Conservation (phyloP, 805 yeast species). For the Starmerella cellae region DNA sequence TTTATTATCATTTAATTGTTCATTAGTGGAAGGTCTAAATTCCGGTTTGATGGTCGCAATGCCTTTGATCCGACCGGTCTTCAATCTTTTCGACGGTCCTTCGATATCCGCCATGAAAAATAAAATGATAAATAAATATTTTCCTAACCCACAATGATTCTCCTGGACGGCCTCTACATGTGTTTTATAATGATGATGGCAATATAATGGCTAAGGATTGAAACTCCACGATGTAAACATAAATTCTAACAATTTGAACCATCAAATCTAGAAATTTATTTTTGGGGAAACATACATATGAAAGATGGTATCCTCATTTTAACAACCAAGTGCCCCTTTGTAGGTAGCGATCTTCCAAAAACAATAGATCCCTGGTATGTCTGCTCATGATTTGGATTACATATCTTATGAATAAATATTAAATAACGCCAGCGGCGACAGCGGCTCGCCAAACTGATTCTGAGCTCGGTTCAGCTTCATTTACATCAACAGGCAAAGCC, state of each 20-base stretch:
- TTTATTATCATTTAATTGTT: slow-evolving; percentile 6
- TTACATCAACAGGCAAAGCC: slow-evolving; percentile 4
- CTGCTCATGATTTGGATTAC: background rate
- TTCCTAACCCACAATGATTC: too few relatives aligned
- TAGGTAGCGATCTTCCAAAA: background rate
- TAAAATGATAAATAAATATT: background rate
- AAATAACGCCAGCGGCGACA: slow-evolving; percentile 18
- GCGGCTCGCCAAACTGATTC: slow-evolving; percentile 17
- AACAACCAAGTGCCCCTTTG: background rate
- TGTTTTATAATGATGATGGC: too few relatives aligned
- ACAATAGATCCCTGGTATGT: background rate
- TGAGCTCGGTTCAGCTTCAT: slow-evolving; percentile 1
- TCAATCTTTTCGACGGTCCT: slow-evolving; percentile 14
- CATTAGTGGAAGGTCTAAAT: slow-evolving; percentile 5
- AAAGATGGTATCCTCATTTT: too few relatives aligned
- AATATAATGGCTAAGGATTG: too few relatives aligned
- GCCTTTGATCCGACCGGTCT: slow-evolving; percentile 21
- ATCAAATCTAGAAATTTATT: too few relatives aligned
- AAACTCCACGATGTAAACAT: too few relatives aligned
- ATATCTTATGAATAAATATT: background rate
- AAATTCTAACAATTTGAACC: too few relatives aligned
- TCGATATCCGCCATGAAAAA: background rate
- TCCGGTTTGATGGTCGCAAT: slow-evolving; percentile 22
- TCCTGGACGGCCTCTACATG: too few relatives aligned
- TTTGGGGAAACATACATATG: too few relatives aligned